Base-by-base conservation (phyloP, 495 filamentous ascomycete genomes). In the Massariosphaeria phaeospora region DNA sequence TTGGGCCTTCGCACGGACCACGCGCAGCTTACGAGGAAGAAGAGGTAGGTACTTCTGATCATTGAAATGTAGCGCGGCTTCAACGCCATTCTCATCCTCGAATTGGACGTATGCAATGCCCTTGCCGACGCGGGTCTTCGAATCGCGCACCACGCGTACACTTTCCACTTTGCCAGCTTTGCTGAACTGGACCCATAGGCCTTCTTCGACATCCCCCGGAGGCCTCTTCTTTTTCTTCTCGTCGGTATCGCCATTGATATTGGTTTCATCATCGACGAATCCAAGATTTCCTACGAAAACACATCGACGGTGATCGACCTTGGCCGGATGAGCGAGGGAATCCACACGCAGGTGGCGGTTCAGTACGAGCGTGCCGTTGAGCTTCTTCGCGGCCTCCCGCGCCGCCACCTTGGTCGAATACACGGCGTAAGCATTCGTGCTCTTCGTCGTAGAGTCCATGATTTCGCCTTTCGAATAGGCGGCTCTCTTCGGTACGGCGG, bases 101-200 rank as follows among this genome's bases (percentile, higher is more conserved):
- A 97, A 99, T 63, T 99, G 94, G 29, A 99, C 90, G 63, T 99
- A 99, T 18, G 94, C 94, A 68, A 99, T 89, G 12, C 94, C 94
- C 69, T 99, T 97, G 40, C 93, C 90, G 40, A 99, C 88, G 29
- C 94, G 80, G 18, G 94, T 97, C 42, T 82, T 83, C 38, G 84
- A 73, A 62, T 99, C 94, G 50, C 94, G 81, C 26, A 96, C 79
- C n/a, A 99, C 86, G 10, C 94, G 84, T 29, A 97, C 94, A 62
- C 84, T 91, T 72, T 99, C 91, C 11, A 99, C 83, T 42, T 77
- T 85, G 48, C 94, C 90, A 51, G 79, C 85, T 42, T 81, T 81
- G 21, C 75, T 72, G 68, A 99, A 96, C 35, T 85, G 82, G 12
- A 85, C 80, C 94, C 94, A 99, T 7, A 99, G 75, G 12, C 90